Evolutionary conservation across 495 filamentous ascomycete genomes (phyloP).

Genomic region (Aspergillus taichungensis): DNA sequence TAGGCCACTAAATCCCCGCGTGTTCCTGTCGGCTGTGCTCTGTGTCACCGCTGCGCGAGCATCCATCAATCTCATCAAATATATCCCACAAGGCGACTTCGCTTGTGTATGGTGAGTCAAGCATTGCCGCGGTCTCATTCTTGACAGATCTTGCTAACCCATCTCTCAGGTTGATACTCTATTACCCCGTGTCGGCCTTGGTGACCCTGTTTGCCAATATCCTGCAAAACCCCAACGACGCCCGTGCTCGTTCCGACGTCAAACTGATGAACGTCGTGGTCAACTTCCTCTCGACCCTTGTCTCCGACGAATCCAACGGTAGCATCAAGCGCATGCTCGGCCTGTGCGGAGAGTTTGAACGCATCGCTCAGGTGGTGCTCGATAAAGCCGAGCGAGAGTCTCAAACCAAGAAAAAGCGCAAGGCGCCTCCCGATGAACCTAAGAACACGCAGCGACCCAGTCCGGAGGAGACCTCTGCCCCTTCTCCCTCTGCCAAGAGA

Average conservation of each 20-base stretch:
- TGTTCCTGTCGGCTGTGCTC: conserved; percentile 87
- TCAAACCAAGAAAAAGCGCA: conserved; percentile 70
- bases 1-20: conserved; percentile 79
- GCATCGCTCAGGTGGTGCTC: conserved; percentile 86
- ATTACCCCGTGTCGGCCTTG: conserved; percentile 92
- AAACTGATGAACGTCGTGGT: conserved; percentile 89
- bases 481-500: conserved; percentile 15
- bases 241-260: conserved; percentile 77
- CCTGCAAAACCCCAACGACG: conserved; percentile 88
- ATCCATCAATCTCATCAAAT: conserved; percentile 88
- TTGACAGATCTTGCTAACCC: conserved; percentile 16
- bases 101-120: conserved; percentile 82
- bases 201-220: conserved; percentile 97
- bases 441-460: conserved; percentile 11
- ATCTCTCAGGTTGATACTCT: conserved; percentile 72
- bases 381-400: conserved; percentile 83
- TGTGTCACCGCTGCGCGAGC: conserved; percentile 89
- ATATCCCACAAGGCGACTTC: conserved; percentile 91
- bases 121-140: not conserved
- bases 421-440: conserved; percentile 42
- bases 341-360: conserved; percentile 88
- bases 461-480: conserved; percentile 15
- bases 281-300: conserved; percentile 75
- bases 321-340: conserved; percentile 87
- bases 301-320: conserved; percentile 66